A percentile compares a stretch with the other conserved stretches of the same genome.
Evolutionary conservation across 495 filamentous ascomycete genomes (phyloP).

Genomic region (Annulohypoxylon stygium): DNA sequence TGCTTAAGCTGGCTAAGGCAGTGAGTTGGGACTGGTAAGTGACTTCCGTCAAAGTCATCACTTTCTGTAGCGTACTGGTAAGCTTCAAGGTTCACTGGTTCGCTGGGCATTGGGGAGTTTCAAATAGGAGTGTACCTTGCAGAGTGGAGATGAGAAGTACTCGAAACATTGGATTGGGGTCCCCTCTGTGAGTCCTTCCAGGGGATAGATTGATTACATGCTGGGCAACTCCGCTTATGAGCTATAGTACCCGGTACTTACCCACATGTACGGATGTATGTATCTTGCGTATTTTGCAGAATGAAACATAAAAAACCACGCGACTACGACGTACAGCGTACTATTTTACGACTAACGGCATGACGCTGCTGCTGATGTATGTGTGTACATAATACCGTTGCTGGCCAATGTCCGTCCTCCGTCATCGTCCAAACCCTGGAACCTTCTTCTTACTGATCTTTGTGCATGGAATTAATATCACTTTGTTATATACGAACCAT

Average conservation of each 20-base stretch:
- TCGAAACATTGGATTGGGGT: constrained; percentile 33
- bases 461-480: neutral
- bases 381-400: neutral
- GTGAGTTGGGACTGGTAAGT: neutral
- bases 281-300: neutral
- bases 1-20: neutral
- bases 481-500: neutral
- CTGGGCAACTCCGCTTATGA: constrained; percentile 6
- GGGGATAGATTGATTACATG: constrained; percentile 31
- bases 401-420: neutral
- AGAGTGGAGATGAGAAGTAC: constrained; percentile 42
- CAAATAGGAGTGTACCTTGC: constrained; percentile 43
- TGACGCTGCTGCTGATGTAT: neutral
- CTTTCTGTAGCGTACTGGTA: constrained; percentile 9
- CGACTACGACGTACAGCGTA: constrained; percentile 19
- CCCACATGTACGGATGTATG: neutral
- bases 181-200: constrained; percentile 12
- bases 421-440: constrained; percentile 6
- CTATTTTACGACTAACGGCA: constrained; percentile 5
- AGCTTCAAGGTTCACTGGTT: neutral
- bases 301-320: constrained; percentile 16
- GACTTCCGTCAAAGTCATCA: constrained; percentile 3
- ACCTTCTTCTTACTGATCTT: constrained; percentile 2
- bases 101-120: constrained; percentile 18
- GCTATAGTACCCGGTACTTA: constrained; percentile 4